Evolutionary conservation across 345 rosid species (phyloP).

Genomic region (Gynandropsis gynandra): DNA sequence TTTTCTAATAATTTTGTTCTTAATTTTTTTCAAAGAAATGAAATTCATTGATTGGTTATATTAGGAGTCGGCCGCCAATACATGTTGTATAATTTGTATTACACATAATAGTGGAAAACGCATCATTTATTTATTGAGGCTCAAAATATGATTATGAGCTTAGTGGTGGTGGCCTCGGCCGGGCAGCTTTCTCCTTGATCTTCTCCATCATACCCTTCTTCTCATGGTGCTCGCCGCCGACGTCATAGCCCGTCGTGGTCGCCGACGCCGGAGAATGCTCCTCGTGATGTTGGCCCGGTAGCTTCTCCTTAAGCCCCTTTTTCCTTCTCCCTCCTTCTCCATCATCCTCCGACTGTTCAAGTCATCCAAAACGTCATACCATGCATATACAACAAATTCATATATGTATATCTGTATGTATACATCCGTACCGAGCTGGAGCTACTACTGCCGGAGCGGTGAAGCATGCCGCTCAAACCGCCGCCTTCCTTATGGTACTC

Average conservation of each 20-base stretch:
- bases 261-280: conserved; percentile 26
- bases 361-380: no score
- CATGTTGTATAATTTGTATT: no score
- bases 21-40: no score
- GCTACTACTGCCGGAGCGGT: conserved; percentile 28
- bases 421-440: conserved; percentile 24
- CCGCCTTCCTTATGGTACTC: conserved; percentile 23
- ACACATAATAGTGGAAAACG: no score
- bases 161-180: conserved; percentile 31
- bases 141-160: neutral
- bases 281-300: conserved; percentile 37
- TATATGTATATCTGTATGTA: neutral
- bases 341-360: conserved; percentile 55
- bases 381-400: no score
- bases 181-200: conserved; percentile 63
- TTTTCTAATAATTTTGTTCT: no score
- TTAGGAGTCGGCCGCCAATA: no score
- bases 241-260: conserved; percentile 27
- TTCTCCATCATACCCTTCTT: conserved; percentile 60
- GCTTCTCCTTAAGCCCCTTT: conserved; percentile 65
- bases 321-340: conserved; percentile 64
- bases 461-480: conserved; percentile 25
- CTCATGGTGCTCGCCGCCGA: conserved; percentile 33
- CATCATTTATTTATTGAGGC: neutral
- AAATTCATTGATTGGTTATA: no score